These are phyloP conservation scores for Rhodotorula kratochvilovae DNA, from an alignment of 768 basidiomycete genomes.

Conservation along the genomic window DNA sequence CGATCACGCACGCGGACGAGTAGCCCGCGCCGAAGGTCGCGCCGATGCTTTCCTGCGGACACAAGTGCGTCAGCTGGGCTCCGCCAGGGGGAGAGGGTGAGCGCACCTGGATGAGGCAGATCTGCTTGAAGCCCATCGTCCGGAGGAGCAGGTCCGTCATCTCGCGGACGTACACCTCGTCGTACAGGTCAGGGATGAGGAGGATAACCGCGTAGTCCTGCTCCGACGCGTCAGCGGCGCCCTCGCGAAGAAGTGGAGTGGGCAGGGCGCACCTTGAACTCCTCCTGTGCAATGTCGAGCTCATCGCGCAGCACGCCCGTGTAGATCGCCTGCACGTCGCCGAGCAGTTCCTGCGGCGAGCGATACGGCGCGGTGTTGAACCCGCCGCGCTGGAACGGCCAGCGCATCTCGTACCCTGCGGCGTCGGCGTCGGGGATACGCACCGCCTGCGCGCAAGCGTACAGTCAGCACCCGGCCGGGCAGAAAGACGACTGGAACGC, in stretches of 20 bases:
- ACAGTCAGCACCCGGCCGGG: neutral
- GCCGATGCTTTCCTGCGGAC: slow-evolving; percentile 73
- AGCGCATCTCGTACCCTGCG: slow-evolving; percentile 63
- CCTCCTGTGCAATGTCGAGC: slow-evolving; percentile 55
- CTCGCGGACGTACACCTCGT: slow-evolving; percentile 74
- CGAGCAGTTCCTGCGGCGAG: slow-evolving; percentile 60
- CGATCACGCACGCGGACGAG: slow-evolving; percentile 89
- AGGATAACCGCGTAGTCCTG: slow-evolving; percentile 82
- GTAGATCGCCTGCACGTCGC: slow-evolving; percentile 72
- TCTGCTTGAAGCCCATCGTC: slow-evolving; percentile 84
- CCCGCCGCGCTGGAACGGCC: slow-evolving; percentile 78
- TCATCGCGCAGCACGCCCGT: slow-evolving; percentile 59
- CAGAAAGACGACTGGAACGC: slow-evolving; percentile 5
- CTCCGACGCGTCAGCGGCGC: neutral
- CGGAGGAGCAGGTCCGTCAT: slow-evolving; percentile 67
- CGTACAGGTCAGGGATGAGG: slow-evolving; percentile 87
- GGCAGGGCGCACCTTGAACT: slow-evolving; percentile 58
- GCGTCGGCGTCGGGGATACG: slow-evolving; percentile 19
- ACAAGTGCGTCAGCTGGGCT: slow-evolving; percentile 1
- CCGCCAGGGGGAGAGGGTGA: neutral
- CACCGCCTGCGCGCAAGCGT: slow-evolving; percentile 4
- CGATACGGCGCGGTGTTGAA: no score
- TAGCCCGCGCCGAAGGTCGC: slow-evolving; percentile 94
- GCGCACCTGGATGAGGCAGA: slow-evolving; percentile 80
- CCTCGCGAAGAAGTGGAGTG: neutral